Conservation (phyloP, 768 basidiomycete genomes). For the Pleurotus giganteus region DNA sequence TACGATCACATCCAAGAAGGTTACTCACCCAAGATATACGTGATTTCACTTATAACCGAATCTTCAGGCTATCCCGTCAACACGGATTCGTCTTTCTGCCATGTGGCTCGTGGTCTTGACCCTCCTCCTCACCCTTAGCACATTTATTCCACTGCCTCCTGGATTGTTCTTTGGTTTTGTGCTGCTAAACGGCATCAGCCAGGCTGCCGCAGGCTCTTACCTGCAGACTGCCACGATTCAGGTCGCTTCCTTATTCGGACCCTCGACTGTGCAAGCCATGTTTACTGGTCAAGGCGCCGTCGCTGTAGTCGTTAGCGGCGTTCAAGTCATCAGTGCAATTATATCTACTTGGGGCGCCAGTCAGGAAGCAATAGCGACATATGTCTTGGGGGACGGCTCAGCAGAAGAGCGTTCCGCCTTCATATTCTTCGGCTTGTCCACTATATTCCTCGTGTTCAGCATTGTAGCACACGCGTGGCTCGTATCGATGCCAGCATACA, state of each 20-base stretch:
- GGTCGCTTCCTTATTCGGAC: slow-evolving; percentile 80
- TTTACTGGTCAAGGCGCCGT: slow-evolving; percentile 87
- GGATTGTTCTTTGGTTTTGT: slow-evolving; percentile 65
- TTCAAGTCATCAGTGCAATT: slow-evolving; percentile 68
- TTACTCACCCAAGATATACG: slow-evolving; percentile 28
- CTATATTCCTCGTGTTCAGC: slow-evolving; percentile 57
- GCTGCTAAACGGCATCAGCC: slow-evolving; percentile 54
- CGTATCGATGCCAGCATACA: slow-evolving; percentile 57
- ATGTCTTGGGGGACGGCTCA: slow-evolving; percentile 30
- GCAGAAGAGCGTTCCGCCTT: slow-evolving; percentile 71
- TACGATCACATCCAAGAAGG: slow-evolving; percentile 66
- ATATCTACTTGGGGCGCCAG: slow-evolving; percentile 52
- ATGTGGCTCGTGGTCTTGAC: slow-evolving; percentile 51
- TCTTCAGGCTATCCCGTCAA: slow-evolving; percentile 56
- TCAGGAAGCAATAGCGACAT: slow-evolving; percentile 20
- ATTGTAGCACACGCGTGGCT: slow-evolving; percentile 58
- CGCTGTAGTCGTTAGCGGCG: slow-evolving; percentile 75
- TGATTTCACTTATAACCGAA: background rate
- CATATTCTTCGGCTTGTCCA: slow-evolving; percentile 71
- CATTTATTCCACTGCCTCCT: slow-evolving; percentile 52
- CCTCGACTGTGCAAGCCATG: slow-evolving; percentile 66
- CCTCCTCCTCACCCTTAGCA: slow-evolving; percentile 62
- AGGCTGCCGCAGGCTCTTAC: slow-evolving; percentile 67
- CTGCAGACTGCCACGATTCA: slow-evolving; percentile 77
- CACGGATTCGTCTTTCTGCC: slow-evolving; percentile 51